Base-by-base conservation (phyloP, 345 rosid species). In the Citrus australasica region DNA sequence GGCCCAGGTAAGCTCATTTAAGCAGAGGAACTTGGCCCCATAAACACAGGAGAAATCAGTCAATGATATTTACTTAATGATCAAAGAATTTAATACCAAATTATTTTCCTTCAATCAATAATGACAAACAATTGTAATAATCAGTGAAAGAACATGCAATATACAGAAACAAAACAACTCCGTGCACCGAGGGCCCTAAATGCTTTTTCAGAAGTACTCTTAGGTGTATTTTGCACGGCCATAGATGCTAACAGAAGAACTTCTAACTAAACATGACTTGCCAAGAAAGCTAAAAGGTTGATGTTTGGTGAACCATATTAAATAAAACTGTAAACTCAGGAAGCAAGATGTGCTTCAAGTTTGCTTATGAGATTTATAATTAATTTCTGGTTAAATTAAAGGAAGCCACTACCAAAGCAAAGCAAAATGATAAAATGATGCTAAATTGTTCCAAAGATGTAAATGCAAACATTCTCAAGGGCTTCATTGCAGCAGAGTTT, bases 61-160 rank as follows among this genome's bases (percentile, higher is more conserved):
- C 25, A 69, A 53, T 33, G 42, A 71, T n/a, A 10, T 22, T 55
- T 33, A 28, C 63, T 68, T 32, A 11, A 61, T 48, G 48, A 24
- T 38, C 71, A 32, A 69, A 46, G 67, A 63, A 69, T 68, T 30
- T 53, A 58, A 38, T 62, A 56, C 28, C 42, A 62, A 78, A 62
- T 30, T 3, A 28, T 35, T 60, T 48, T 76, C 28, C 63, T 75
- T 62, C 46, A 75, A 70, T 4, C 48, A 42, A 40, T 14, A 40
- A 65, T 9, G 65, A 70, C 58, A 25, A 32, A 42, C 9, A 59
- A 11, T 60, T 59, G 6, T 67, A 33, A 51, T 10, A 10, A 71
- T 17, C 21, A 17, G 40, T 51, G 25, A 40, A 51, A 53, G n/a
- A 28, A 51, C 61, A 17, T 53, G 74, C 62, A 53, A 42, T 46